Evolutionary conservation across 441 rosid genomes (phyloP), one percentile per base, ranked within the genome.

Genomic region (Rhodomyrtus psidioides): DNA sequence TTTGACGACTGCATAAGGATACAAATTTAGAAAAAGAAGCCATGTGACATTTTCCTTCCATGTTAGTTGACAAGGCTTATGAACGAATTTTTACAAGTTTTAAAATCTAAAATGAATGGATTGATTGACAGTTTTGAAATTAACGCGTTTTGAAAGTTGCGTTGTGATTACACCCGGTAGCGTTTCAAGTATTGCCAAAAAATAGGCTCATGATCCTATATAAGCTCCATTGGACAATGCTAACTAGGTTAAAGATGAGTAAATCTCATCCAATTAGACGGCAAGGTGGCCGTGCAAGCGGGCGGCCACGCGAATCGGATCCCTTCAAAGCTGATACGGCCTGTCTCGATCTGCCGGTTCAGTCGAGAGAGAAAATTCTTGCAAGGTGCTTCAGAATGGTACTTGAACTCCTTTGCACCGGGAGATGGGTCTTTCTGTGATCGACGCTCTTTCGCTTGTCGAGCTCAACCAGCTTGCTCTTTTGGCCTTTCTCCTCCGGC

Each of bases 171-270:
- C 34, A 9, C 44, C 0, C 2, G 3, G 17, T n/a, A n/a, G 4
- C 2, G 17, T 0, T 14, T 59, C 34, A 14, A 27, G 46, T 34
- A 17, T 0, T 59, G 65, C 0, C 9, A 59, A 59, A 59, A 16
- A 27, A 6, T 59, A 0, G 34, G 65, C 65, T 27, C 34, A 1
- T 59, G 9, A 59, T 19, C 34, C 65, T 27, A 13, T 59, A 59
- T 59, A 59, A 59, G 21, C 9, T 59, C 65, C 65, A n/a, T 59
- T 59, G 6, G 34, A 6, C 17, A 15, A 19, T 14, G 34, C n/a
- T n/a, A n/a, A n/a, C 34, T 27, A 59, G 2, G 34, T 1, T 58
- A n/a, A 2, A n/a, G 34, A 27, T 58, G 65, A 13, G 6, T 58
- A 5, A n/a, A 58, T 58, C 30, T 15, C 27, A 12, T 58, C 27